Evolutionary conservation across 2,329 filamentous ascomycete genomes (phyloP).

Genomic region (Fusarium sp.): DNA sequence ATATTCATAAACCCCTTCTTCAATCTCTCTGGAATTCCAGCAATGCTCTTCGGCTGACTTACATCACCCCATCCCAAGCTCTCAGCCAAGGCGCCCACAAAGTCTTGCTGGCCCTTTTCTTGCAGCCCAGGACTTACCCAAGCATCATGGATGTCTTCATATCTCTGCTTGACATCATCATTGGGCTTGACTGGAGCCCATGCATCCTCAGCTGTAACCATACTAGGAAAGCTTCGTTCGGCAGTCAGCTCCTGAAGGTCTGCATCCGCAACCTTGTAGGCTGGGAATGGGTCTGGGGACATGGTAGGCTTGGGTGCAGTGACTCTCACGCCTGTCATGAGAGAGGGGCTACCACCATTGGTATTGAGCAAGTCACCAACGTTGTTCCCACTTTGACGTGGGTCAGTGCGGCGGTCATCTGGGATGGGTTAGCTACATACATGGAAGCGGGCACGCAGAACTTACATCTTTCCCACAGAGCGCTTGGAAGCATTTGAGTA

Average conservation of each 20-base stretch:
- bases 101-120: not conserved
- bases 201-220: not conserved
- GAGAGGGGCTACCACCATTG: not conserved
- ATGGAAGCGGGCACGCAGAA: accelerated
- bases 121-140: not conserved
- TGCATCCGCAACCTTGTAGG: not conserved
- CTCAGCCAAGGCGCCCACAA: not conserved
- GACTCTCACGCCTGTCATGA: conserved; percentile 4
- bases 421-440: accelerated
- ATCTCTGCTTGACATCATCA: not conserved
- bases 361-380: not conserved
- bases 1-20: not conserved
- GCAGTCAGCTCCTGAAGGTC: not conserved
- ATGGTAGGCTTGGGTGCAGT: not conserved
- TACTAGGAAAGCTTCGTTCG: accelerated
- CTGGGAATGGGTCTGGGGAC: not conserved
- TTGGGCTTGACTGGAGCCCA: not conserved
- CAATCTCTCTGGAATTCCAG: not conserved
- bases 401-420: not conserved
- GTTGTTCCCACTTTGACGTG: not conserved
- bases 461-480: not conserved
- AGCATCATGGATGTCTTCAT: not conserved
- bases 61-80: not conserved
- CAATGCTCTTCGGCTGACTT: not conserved
- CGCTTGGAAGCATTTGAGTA: not conserved